These are phyloP conservation scores for Stagonosporopsis rhizophila DNA, from an alignment of 2,329 filamentous ascomycete species.

Conservation along the genomic window DNA sequence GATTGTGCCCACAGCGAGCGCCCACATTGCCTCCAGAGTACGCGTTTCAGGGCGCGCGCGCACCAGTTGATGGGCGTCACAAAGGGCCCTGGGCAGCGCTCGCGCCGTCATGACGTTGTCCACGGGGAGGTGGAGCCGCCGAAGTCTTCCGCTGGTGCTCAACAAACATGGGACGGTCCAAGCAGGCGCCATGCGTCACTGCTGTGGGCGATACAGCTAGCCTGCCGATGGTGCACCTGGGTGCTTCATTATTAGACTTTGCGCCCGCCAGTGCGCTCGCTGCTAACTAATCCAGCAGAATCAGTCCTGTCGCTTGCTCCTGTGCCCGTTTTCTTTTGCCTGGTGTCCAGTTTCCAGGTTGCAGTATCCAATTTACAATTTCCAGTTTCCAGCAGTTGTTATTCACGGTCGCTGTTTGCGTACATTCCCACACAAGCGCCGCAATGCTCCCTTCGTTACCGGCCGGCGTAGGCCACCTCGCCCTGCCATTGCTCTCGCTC, in stretches of 20 bases:
- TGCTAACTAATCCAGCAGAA: conserved; percentile 10
- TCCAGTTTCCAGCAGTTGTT: conserved; percentile 12
- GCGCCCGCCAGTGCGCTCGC: conserved; percentile 8
- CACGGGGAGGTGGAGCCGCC: conserved; percentile 11
- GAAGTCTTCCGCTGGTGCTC: conserved; percentile 15
- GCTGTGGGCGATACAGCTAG: conserved; percentile 13
- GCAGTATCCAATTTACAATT: no score
- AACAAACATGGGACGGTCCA: conserved; percentile 18
- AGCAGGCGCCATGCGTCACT: conserved; percentile 21
- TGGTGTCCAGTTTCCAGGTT: conserved; percentile 8
- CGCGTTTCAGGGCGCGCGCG: conserved; percentile 17
- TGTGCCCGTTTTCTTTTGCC: conserved; percentile 1
- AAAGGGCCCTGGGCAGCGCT: neutral
- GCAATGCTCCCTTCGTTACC: conserved; percentile 33
- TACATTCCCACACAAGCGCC: conserved; percentile 8
- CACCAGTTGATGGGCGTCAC: conserved; percentile 9
- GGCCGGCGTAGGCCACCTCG: conserved; percentile 8
- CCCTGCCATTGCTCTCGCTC: conserved; percentile 28
- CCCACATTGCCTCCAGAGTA: conserved; percentile 4
- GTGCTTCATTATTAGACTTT: conserved; percentile 19
- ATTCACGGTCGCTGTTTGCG: conserved; percentile 8
- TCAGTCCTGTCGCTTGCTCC: conserved; percentile 16
- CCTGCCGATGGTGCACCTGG: conserved; percentile 12
- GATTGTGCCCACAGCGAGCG: neutral
- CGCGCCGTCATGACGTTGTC: conserved; percentile 15